Percentiles rank a stretch among this genome's conserved stretches.
phyloP scores from a whole-genome alignment of 2,329 filamentous ascomycete species.

The Aspergillus terreus region DNA sequence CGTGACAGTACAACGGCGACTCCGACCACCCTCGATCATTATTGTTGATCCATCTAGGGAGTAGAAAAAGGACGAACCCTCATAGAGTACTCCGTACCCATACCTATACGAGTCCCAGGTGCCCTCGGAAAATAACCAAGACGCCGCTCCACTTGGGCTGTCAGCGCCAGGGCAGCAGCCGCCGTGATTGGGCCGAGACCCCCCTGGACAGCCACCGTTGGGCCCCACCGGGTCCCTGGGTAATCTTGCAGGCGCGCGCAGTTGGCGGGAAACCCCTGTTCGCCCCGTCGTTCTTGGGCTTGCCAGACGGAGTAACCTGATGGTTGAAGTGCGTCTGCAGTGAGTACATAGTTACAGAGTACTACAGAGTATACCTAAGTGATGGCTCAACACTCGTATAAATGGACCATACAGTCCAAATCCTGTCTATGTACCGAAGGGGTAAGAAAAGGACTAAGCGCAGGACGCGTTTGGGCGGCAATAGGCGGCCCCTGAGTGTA shows the following conservation, averaged over 20 bases:
- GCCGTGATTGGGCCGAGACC: slow-evolving; percentile 1
- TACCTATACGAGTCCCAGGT: slow-evolving; percentile 2
- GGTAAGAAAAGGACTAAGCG: slow-evolving; percentile 3
- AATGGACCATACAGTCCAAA: not conserved
- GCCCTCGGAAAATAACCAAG: slow-evolving; percentile 4
- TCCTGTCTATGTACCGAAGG: not conserved
- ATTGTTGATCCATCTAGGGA: too few species aligned
- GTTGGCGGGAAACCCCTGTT: slow-evolving; percentile 16
- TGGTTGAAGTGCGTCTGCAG: too few species aligned
- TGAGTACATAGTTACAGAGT: too few species aligned
- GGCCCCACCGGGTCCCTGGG: slow-evolving; percentile 21
- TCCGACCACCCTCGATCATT: too few species aligned
- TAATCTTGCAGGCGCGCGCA: slow-evolving; percentile 24
- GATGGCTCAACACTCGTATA: not conserved
- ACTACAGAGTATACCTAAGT: too few species aligned
- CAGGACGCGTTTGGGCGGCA: slow-evolving; percentile 14
- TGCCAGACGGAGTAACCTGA: too few species aligned
- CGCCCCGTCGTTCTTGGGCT: slow-evolving; percentile 22
- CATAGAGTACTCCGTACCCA: not conserved
- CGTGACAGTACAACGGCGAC: too few species aligned
- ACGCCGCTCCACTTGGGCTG: slow-evolving; percentile 13
- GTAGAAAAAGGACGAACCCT: too few species aligned
- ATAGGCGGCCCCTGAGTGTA: not conserved
- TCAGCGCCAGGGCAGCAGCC: slow-evolving; percentile 7
- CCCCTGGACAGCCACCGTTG: slow-evolving; percentile 14